Conservation (phyloP, 495 filamentous ascomycete genomes). For the Penicillium macrosclerotiorum region DNA sequence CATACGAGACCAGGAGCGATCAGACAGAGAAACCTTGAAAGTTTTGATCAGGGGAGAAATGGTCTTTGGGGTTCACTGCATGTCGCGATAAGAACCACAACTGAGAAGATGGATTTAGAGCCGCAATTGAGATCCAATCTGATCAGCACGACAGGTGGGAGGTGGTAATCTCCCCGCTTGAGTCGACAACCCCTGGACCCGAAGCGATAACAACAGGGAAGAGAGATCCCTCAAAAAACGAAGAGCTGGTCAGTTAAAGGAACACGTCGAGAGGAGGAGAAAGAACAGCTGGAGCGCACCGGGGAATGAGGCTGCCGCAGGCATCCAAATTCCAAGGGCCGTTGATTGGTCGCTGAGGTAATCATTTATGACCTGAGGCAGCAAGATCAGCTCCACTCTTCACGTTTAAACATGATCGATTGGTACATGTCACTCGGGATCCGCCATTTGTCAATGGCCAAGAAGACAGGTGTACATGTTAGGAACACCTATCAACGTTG, state of each 20-base stretch:
- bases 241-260: background rate
- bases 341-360: conserved; percentile 1
- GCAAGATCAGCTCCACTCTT: background rate
- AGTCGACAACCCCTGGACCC: background rate
- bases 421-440: background rate
- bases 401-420: background rate
- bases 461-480: too few species aligned
- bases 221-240: background rate
- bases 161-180: conserved; percentile 3
- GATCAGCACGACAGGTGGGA: background rate
- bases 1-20: background rate
- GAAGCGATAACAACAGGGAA: conserved; percentile 4
- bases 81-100: conserved; percentile 1
- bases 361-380: conserved; percentile 1
- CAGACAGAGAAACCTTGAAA: background rate
- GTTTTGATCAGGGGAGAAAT: background rate
- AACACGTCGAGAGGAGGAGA: conserved; percentile 2
- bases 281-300: conserved; percentile 1
- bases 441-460: background rate
- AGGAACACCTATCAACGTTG: too few species aligned
- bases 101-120: background rate
- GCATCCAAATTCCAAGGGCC: conserved; percentile 16
- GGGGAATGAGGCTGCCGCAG: conserved; percentile 10
- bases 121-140: conserved; percentile 3
- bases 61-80: conserved; percentile 2